Percentiles rank a stretch among this genome's conserved stretches.
These are phyloP conservation scores for Phytophthora podocarpi DNA, from an alignment of 352 stramenopile species.

Conservation along the genomic window DNA sequence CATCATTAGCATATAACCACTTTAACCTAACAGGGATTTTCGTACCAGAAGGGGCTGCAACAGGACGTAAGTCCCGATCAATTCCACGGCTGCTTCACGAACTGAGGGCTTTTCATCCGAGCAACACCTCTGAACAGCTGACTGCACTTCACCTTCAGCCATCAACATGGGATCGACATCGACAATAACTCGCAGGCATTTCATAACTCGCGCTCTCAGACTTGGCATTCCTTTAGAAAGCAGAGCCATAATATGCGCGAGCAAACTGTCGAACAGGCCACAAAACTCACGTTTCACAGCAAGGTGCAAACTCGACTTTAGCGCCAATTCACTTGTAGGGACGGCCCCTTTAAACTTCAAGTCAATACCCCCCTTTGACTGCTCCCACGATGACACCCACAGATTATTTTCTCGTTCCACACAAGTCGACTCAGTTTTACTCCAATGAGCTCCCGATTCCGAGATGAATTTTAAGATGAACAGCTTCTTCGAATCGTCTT, in stretches of 20 bases:
- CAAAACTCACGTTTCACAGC: conserved; percentile 69
- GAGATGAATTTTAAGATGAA: conserved; percentile 64
- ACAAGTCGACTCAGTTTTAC: not conserved
- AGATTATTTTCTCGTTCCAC: conserved; percentile 34
- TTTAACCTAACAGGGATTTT: not conserved
- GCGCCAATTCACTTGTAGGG: conserved; percentile 49
- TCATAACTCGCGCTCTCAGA: conserved; percentile 81
- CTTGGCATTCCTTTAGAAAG: conserved; percentile 71
- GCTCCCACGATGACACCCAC: conserved; percentile 63
- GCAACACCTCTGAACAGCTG: conserved; percentile 70
- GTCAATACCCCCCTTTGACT: conserved; percentile 32
- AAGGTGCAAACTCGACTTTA: conserved; percentile 54
- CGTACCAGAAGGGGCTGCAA: conserved; percentile 78
- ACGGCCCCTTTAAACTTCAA: conserved; percentile 49
- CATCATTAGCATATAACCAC: not conserved
- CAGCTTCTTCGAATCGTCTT: conserved; percentile 56
- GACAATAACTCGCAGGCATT: conserved; percentile 74
- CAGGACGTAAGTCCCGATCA: conserved; percentile 84
- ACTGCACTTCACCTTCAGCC: conserved; percentile 60
- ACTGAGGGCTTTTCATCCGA: conserved; percentile 81
- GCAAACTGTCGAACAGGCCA: conserved; percentile 63
- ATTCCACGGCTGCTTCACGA: conserved; percentile 80
- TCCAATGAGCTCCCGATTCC: conserved; percentile 26
- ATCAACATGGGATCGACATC: conserved; percentile 88
- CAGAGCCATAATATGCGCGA: conserved; percentile 80